Percentiles rank a stretch among this genome's conserved stretches.
These are phyloP conservation scores for Phytophthora tubulina DNA, from an alignment of 352 stramenopile species.

Conservation along the genomic window DNA sequence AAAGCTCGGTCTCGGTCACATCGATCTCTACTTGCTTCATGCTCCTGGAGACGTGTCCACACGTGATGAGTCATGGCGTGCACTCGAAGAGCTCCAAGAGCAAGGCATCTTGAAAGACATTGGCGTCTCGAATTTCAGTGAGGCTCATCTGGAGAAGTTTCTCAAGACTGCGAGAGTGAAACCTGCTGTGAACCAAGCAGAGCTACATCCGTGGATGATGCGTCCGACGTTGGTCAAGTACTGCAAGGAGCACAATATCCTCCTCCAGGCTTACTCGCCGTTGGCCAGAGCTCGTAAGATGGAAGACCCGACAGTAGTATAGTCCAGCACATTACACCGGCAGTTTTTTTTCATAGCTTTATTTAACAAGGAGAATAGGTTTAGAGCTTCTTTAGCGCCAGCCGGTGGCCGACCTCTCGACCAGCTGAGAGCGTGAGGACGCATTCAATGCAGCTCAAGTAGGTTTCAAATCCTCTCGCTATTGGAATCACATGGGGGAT, in stretches of 20 bases:
- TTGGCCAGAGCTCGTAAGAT: slow-evolving; percentile 50
- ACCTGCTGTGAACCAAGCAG: slow-evolving; percentile 86
- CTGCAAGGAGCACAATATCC: slow-evolving; percentile 57
- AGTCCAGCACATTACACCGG: too few relatives aligned
- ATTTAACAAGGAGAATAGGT: too few relatives aligned
- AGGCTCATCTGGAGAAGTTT: slow-evolving; percentile 85
- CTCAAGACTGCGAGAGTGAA: slow-evolving; percentile 61
- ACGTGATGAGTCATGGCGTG: slow-evolving; percentile 59
- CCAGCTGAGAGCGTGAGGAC: too few relatives aligned
- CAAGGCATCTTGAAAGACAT: slow-evolving; percentile 80
- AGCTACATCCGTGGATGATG: slow-evolving; percentile 79
- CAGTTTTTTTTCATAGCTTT: too few relatives aligned
- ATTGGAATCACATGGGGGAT: too few relatives aligned
- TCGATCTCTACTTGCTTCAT: slow-evolving; percentile 85
- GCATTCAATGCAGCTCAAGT: too few relatives aligned
- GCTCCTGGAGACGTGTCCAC: slow-evolving; percentile 58
- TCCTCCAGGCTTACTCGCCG: slow-evolving; percentile 69
- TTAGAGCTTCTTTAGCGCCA: too few relatives aligned
- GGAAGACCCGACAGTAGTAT: too few relatives aligned
- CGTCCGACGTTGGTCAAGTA: slow-evolving; percentile 69
- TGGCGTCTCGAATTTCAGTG: slow-evolving; percentile 91
- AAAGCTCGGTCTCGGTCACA: slow-evolving; percentile 75
- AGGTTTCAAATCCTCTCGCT: too few relatives aligned
- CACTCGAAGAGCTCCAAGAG: slow-evolving; percentile 59
- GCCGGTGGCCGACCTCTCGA: too few relatives aligned